These are phyloP conservation scores for Yamadazyma diospyri DNA, from an alignment of 1,139 yeast species.

Conservation along the genomic window DNA sequence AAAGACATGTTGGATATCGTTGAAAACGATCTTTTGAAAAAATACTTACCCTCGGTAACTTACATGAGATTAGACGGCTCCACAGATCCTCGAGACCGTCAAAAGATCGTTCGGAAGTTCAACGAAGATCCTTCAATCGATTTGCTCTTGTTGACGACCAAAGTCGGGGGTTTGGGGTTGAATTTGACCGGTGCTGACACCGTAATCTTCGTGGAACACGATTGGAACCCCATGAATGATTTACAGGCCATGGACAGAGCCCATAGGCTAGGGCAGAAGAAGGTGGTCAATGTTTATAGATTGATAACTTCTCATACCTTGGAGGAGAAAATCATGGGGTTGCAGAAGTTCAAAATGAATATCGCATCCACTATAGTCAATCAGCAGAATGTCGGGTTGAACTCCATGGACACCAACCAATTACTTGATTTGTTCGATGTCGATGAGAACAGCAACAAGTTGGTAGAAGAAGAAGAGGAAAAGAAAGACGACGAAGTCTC, in stretches of 20 bases:
- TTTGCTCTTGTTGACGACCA: constrained; percentile 85
- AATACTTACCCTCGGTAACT: constrained; percentile 85
- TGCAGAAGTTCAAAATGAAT: constrained; percentile 95
- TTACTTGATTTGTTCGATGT: constrained; percentile 84
- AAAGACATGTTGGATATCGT: constrained; percentile 98
- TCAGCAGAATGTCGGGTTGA: constrained; percentile 92
- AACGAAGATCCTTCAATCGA: constrained; percentile 97
- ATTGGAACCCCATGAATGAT: constrained; percentile 99
- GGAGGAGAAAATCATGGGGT: constrained; percentile 97
- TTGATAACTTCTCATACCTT: constrained; percentile 88
- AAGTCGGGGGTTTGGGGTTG: constrained; percentile 97
- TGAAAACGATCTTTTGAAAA: constrained; percentile 80
- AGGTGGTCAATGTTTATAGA: constrained; percentile 92
- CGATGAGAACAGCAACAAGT: constrained; percentile 51
- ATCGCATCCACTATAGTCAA: constrained; percentile 95
- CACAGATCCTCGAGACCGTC: constrained; percentile 90
- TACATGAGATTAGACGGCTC: constrained; percentile 95
- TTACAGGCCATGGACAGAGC: constrained; percentile 99
- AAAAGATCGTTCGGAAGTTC: constrained; percentile 85
- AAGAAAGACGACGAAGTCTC: constrained; percentile 30
- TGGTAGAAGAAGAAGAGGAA: constrained; percentile 25
- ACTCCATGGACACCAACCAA: constrained; percentile 96
- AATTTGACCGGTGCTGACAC: constrained; percentile 98
- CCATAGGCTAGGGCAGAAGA: constrained; percentile 95
- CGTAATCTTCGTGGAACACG: constrained; percentile 97